Evolutionary conservation across 2,329 filamentous ascomycete genomes (phyloP), one percentile per base, ranked within the genome.

Genomic region (Cordyceps militaris): DNA sequence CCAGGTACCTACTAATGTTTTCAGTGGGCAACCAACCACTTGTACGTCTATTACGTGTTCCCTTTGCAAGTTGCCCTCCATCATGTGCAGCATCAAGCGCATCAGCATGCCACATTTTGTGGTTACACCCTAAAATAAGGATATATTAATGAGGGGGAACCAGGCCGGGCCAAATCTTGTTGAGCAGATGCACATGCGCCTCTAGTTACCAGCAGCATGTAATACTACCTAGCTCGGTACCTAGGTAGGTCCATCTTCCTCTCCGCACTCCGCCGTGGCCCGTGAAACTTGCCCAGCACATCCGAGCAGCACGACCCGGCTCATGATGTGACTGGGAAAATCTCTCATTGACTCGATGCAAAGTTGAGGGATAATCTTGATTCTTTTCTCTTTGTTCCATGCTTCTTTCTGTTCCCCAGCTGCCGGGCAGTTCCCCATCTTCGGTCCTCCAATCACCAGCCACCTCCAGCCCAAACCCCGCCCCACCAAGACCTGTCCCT

Each of bases 91-190:
- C 6, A 13, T 4, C 34, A 36, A 11, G 34, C 13, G 34, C 28
- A 32, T 6, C 38, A n/a, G 38, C 38, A 19, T 47, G 43, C 42
- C 43, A 47, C 16, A 14, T 47, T 21, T 14, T 10, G 16, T 23
- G 26, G 34, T 23, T 24, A 19, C 49, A 51, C 34, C 23, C 19
- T 4, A 53, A 11, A 52, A 42, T 30, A 42, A 43, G 38, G 14
- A 24, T 38, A 38, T 38, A 50, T 50, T 43, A 43, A 8, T 42
- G 50, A 53, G 50, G 50, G 50, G 38, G 23, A 53, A 16, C 50
- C 50, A 32, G 43, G n/a, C 7, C 8, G 48, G 21, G 5, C 40
- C 19, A 9, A 54, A 43, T 53, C 51, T 46, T 46, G 51, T 46
- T 46, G 28, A 46, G 49, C 36, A 19, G 14, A 34, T 23, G 28